Base-by-base conservation (phyloP, 177 flowering plant genomes). In the Vitis hybrid region DNA sequence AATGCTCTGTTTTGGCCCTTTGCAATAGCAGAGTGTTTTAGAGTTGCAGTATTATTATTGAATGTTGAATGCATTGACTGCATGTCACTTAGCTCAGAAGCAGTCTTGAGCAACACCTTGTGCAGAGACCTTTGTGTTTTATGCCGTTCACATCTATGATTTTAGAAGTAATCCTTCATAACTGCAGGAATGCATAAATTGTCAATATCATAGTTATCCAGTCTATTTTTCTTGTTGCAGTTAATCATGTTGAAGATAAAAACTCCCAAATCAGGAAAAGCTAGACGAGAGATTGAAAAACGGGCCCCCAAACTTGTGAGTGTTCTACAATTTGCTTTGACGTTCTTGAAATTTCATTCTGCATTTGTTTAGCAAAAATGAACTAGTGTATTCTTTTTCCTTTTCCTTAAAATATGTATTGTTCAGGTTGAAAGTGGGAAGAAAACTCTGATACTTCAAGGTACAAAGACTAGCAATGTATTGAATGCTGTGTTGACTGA, bases 401-500 rank as follows among this genome's bases (percentile, higher is more conserved):
- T 61, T 34, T 26, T 18, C 9, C 19, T 62, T 64, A 3, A 15
- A 4, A 23, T 15, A 11, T 39, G 45, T 7, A 6, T 17, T 62
- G 70, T 55, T 56, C 61, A 77, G 77, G 76, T 82, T 32, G 85
- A 82, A 30, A 75, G 76, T 30, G 89, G 87, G 66, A 94, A 90
- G 87, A 94, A 94, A 82, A 91, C 97, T 5, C 78, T 94, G 52
- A 79, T 94, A 23, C 94, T 94, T 63, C 92, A 90, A 39, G 99
- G 99, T 1, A 89, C 91, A 15, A 94, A 91, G 76, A 88, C 95
- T 11, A 94, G 95, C 78, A 63, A 59, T 60, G 86, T 85, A 10
- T 61, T 94, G 81, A 93, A 90, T 74, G 30, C 79, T 8, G 87
- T 94, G 9, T 70, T 94, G 81, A 79, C 86, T 1, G 92, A 91